Conservation (phyloP, 495 filamentous ascomycete genomes). For the Staphylotrichum longicolle region DNA sequence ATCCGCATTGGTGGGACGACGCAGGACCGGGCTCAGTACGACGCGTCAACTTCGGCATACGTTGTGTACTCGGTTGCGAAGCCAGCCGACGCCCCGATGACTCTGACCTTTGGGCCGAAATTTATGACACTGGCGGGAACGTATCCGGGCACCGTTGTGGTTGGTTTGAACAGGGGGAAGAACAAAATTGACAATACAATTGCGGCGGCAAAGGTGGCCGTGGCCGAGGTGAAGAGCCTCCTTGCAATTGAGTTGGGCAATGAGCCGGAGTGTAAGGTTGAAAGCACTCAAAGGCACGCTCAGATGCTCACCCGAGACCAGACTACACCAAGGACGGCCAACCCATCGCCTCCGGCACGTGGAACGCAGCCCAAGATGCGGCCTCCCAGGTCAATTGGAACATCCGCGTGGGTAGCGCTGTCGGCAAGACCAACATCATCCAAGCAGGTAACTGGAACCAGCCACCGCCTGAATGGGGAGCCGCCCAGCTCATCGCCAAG, state of each 20-base stretch:
- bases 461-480: slow-evolving; percentile 51
- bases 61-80: slow-evolving; percentile 57
- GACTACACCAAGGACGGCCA: slow-evolving; percentile 46
- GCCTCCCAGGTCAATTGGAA: slow-evolving; percentile 57
- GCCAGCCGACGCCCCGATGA: slow-evolving; percentile 51
- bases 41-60: slow-evolving; percentile 48
- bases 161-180: slow-evolving; percentile 58
- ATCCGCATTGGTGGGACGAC: slow-evolving; percentile 61
- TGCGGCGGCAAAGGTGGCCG: slow-evolving; percentile 50
- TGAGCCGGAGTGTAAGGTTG: slow-evolving; percentile 55
- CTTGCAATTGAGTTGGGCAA: slow-evolving; percentile 61
- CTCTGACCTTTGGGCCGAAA: slow-evolving; percentile 55
- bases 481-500: slow-evolving; percentile 47
- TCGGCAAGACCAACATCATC: slow-evolving; percentile 47
- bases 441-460: slow-evolving; percentile 59
- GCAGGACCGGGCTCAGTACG: slow-evolving; percentile 54
- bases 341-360: slow-evolving; percentile 53
- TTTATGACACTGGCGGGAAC: slow-evolving; percentile 53
- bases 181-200: slow-evolving; percentile 57
- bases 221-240: slow-evolving; percentile 48
- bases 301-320: slow-evolving; percentile 18
- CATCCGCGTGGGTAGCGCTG: slow-evolving; percentile 48
- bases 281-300: not conserved
- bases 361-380: slow-evolving; percentile 54
- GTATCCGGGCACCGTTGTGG: slow-evolving; percentile 53